Evolutionary conservation across 352 stramenopile genomes (phyloP).

Genomic region (Phytopythium chamaehyphon): DNA sequence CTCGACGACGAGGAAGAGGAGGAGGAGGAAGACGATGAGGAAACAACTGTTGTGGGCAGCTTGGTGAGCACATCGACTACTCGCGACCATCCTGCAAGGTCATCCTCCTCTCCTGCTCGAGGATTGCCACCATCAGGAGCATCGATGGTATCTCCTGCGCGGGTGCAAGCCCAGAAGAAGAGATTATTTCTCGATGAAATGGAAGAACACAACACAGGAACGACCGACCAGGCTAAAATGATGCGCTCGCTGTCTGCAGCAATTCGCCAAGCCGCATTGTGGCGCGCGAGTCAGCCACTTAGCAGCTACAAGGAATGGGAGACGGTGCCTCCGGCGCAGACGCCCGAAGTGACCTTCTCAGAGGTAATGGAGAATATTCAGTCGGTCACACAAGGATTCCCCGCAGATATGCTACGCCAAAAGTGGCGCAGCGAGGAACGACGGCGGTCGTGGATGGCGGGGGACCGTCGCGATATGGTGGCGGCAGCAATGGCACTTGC

Average conservation of each 20-base stretch:
- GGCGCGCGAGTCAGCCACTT: constrained; percentile 69
- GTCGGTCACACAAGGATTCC: constrained; percentile 18
- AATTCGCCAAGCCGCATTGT: constrained; percentile 74
- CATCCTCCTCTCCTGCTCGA: too few species aligned
- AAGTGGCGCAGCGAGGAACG: constrained; percentile 58
- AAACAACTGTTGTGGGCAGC: constrained; percentile 78
- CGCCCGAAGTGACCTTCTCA: constrained; percentile 68
- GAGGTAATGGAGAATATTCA: constrained; percentile 71
- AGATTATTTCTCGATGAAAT: constrained; percentile 66
- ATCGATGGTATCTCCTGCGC: constrained; percentile 6
- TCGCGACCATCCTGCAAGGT: constrained; percentile 30
- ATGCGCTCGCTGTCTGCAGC: constrained; percentile 74
- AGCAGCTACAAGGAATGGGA: constrained; percentile 69
- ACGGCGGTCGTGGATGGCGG: constrained; percentile 73
- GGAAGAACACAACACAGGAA: constrained; percentile 55
- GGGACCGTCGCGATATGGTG: constrained; percentile 27
- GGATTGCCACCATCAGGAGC: constrained; percentile 6
- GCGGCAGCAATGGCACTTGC: constrained; percentile 12
- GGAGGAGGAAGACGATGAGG: constrained; percentile 72
- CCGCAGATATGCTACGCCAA: constrained; percentile 21
- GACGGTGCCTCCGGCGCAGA: constrained; percentile 44
- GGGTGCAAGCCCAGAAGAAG: constrained; percentile 12
- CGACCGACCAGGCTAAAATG: constrained; percentile 55
- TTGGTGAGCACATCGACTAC: constrained; percentile 64
- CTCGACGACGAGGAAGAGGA: constrained; percentile 40